These are phyloP conservation scores for Rosa multiflora DNA, from an alignment of 306 rosid species.

Conservation along the genomic window DNA sequence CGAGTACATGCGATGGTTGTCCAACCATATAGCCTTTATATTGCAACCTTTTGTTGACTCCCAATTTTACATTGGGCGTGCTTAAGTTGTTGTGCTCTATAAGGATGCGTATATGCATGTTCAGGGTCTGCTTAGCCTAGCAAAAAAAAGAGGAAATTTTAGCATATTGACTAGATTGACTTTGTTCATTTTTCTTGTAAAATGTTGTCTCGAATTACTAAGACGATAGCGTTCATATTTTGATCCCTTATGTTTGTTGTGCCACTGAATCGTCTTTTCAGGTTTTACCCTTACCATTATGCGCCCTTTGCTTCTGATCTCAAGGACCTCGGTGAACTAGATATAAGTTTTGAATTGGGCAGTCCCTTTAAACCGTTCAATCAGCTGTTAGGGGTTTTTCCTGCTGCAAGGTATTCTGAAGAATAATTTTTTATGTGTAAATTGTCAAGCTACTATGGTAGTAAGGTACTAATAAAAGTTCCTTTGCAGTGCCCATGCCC, in stretches of 20 bases:
- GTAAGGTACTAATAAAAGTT: constrained; percentile 24
- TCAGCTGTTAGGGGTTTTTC: constrained; percentile 96
- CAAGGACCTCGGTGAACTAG: constrained; percentile 65
- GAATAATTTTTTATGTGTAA: not conserved
- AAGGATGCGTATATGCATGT: not conserved
- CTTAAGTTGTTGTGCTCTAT: not conserved
- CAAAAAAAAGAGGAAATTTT: not conserved
- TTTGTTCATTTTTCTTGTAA: not conserved
- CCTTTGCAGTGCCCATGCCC: constrained; percentile 86
- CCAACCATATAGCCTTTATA: not conserved
- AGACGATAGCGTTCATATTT: not conserved
- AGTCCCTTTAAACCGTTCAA: constrained; percentile 93
- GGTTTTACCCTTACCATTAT: constrained; percentile 99
- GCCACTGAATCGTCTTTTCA: constrained; percentile 25
- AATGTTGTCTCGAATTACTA: not conserved
- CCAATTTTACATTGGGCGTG: not conserved
- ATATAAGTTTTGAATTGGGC: constrained; percentile 67
- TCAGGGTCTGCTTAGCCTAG: not conserved
- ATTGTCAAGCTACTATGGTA: constrained; percentile 4
- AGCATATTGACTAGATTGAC: not conserved
- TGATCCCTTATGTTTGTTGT: not conserved
- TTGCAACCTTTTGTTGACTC: not conserved
- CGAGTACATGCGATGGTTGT: not conserved
- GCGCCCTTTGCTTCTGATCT: constrained; percentile 99
- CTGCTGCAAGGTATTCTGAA: constrained; percentile 82